Evolutionary conservation across 345 rosid species (phyloP).

Genomic region (Citrus glauca): DNA sequence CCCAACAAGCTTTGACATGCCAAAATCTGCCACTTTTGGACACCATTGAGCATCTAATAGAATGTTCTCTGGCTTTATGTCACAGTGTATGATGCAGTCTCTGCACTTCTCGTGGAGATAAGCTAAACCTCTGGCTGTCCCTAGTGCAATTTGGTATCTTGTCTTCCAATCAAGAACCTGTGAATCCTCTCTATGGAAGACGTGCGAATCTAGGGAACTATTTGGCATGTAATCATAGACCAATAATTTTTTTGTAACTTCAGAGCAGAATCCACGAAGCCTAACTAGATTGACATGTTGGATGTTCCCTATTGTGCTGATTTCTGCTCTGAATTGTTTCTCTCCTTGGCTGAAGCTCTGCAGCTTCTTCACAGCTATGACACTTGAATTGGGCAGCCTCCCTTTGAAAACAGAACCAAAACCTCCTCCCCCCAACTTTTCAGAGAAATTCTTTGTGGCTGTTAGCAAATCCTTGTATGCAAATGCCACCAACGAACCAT

Average conservation of each 20-base stretch:
- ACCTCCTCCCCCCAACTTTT: slow-evolving; percentile 79
- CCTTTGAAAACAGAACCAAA: slow-evolving; percentile 92
- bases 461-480: slow-evolving; percentile 56
- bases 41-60: slow-evolving; percentile 58
- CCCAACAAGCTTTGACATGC: slow-evolving; percentile 80
- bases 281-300: slow-evolving; percentile 80
- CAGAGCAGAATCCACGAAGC: slow-evolving; percentile 84
- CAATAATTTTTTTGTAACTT: slow-evolving; percentile 52
- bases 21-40: slow-evolving; percentile 87
- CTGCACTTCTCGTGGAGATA: slow-evolving; percentile 84
- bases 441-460: slow-evolving; percentile 74
- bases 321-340: slow-evolving; percentile 83
- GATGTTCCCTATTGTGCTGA: slow-evolving; percentile 68
- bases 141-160: slow-evolving; percentile 64
- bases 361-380: slow-evolving; percentile 79
- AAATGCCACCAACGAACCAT: slow-evolving; percentile 69
- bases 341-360: slow-evolving; percentile 77
- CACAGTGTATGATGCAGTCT: slow-evolving; percentile 90
- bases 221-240: slow-evolving; percentile 82
- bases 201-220: slow-evolving; percentile 62
- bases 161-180: slow-evolving; percentile 50
- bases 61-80: slow-evolving; percentile 86
- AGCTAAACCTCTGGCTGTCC: slow-evolving; percentile 73
- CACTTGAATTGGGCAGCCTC: slow-evolving; percentile 50
- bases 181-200: slow-evolving; percentile 33